Base-by-base conservation (phyloP, 176 grass and related monocot genomes). In the Carex myosuroides region DNA sequence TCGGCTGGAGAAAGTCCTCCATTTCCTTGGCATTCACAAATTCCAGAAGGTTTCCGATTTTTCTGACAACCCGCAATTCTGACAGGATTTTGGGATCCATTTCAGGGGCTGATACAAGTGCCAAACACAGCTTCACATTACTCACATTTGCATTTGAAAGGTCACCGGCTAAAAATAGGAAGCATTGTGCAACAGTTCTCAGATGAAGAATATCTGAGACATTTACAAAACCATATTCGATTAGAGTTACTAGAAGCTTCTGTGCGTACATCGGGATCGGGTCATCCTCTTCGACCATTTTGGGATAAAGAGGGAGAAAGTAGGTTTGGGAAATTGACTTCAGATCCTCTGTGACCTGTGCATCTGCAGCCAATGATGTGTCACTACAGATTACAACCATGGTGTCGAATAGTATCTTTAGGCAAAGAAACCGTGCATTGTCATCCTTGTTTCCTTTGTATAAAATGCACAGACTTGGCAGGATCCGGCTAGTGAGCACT, bases 181-280 rank as follows among this genome's bases (percentile, higher is more conserved):
- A 99, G 80, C 93, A 99, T 78, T 91, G 89, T 83, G 86, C 88
- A 17, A 95, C 89, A 80, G 96, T 93, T 68, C 88, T 92, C 84
- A 93, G 85, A 68, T 99, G 88, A 53, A 95, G 85, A 80, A 99
- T 99, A 79, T 99, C 93, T 83, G 92, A 95, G 32, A 99, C 93
- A 73, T 92, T 94, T 53, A 99, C 91, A 89, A 88, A 93, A 87
- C 80, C 88, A 67, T 91, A 92, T 92, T 99, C 96, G 60, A 99
- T 95, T 63, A 99, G 86, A 86, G 91, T 95, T 22, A 99, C 96
- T 52, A 99, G 83, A 57, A 99, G 91, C 88, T 99, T 99, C 66
- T 99, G 96, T 70, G 96, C 96, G 85, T 95, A 99, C 74, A 99
- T 93, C 13, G 96, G 96, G 84, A 99, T 99, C 30, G 96, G 93